Evolutionary conservation across 2,329 filamentous ascomycete species (phyloP).

Genomic region (Colletotrichum tamarilloi): DNA sequence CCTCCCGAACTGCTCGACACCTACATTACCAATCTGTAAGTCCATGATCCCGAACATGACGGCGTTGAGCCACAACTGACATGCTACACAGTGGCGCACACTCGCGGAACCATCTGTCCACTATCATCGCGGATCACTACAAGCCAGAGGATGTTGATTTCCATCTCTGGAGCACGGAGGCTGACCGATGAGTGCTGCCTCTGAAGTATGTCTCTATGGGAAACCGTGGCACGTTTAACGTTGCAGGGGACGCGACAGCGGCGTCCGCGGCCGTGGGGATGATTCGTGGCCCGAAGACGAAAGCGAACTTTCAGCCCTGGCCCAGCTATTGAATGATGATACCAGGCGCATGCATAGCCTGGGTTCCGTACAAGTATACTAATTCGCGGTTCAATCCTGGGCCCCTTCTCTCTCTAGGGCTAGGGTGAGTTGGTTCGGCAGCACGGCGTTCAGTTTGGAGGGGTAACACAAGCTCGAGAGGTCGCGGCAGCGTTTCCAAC

Average conservation of each 20-base stretch:
- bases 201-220: neutral
- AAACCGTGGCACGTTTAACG: conserved; percentile 29
- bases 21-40: conserved; percentile 82
- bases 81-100: conserved; percentile 66
- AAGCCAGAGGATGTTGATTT: conserved; percentile 77
- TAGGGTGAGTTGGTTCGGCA: conserved; percentile 20
- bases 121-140: conserved; percentile 81
- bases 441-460: conserved; percentile 21
- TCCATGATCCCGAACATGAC: conserved; percentile 36
- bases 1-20: conserved; percentile 80
- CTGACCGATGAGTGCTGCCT: conserved; percentile 40
- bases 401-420: conserved; percentile 15
- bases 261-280: conserved; percentile 15
- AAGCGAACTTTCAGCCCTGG: conserved; percentile 8
- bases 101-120: conserved; percentile 77
- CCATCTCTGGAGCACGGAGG: conserved; percentile 55
- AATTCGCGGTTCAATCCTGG: conserved; percentile 2
- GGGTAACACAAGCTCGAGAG: conserved; percentile 7
- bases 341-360: conserved; percentile 26
- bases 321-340: conserved; percentile 6
- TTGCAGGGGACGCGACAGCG: conserved; percentile 24
- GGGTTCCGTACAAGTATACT: conserved; percentile 12
- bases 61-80: conserved; percentile 2
- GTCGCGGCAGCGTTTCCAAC: conserved; percentile 23
- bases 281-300: conserved; percentile 24